Evolutionary conservation across 345 rosid species (phyloP).

Genomic region (Cardamine chenopodiifolia): DNA sequence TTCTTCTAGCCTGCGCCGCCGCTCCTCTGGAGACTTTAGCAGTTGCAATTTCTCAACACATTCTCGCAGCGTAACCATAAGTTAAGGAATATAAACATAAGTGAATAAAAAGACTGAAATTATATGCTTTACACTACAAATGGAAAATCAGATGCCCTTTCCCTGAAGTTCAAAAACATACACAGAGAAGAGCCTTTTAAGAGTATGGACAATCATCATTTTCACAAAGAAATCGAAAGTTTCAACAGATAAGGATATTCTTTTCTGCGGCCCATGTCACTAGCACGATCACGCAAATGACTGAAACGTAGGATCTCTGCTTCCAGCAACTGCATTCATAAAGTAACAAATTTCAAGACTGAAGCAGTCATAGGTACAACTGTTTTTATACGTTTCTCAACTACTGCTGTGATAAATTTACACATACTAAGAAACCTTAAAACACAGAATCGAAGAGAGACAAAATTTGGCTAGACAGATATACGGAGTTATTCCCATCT

Average conservation of each 20-base stretch:
- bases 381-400: not conserved
- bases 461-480: slow-evolving; percentile 8
- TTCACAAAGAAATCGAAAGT: slow-evolving; percentile 1
- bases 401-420: not conserved
- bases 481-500: not conserved
- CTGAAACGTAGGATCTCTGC: slow-evolving; percentile 79
- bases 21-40: slow-evolving; percentile 90
- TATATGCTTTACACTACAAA: slow-evolving; percentile 12
- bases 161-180: slow-evolving; percentile 24
- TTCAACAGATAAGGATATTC: slow-evolving; percentile 81
- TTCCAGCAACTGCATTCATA: slow-evolving; percentile 75
- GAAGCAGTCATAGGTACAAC: not conserved
- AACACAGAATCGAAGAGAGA: slow-evolving; percentile 13
- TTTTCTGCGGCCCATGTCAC: slow-evolving; percentile 90
- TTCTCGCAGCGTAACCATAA: slow-evolving; percentile 82
- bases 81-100: slow-evolving; percentile 58
- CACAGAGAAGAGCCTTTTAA: slow-evolving; percentile 16
- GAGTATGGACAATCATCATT: slow-evolving; percentile 9
- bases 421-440: slow-evolving; percentile 10
- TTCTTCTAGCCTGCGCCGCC: slow-evolving; percentile 88
- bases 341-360: slow-evolving; percentile 17
- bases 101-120: not conserved
- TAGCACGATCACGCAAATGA: slow-evolving; percentile 99
- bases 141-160: slow-evolving; percentile 6
- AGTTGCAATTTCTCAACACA: slow-evolving; percentile 98